These are phyloP conservation scores for Ogataea allantospora DNA, from an alignment of 805 yeast genomes.

Conservation along the genomic window DNA sequence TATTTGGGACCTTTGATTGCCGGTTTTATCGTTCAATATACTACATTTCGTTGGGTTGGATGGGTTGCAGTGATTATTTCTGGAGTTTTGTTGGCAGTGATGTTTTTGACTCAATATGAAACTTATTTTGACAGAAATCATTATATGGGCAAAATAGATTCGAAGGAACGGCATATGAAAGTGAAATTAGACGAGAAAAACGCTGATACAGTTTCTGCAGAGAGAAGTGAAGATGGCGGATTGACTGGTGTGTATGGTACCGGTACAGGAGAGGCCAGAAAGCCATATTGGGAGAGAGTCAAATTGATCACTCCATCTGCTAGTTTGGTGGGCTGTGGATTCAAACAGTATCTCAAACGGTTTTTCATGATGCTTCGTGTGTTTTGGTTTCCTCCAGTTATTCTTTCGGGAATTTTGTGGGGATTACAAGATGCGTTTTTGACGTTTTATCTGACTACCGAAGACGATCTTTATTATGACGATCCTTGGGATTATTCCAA, in stretches of 20 bases:
- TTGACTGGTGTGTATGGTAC: constrained; percentile 23
- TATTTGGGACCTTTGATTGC: constrained; percentile 78
- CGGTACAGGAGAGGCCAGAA: constrained; percentile 42
- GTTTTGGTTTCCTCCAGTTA: constrained; percentile 61
- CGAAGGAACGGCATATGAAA: constrained; percentile 11
- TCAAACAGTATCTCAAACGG: constrained; percentile 61
- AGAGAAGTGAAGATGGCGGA: constrained; percentile 1
- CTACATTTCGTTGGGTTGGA: constrained; percentile 80
- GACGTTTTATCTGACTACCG: constrained; percentile 71
- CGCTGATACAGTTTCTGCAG: constrained; percentile 8
- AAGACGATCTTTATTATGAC: constrained; percentile 63
- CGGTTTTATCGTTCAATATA: constrained; percentile 61
- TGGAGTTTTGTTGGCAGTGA: constrained; percentile 52
- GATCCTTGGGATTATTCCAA: constrained; percentile 66
- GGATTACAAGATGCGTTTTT: constrained; percentile 77
- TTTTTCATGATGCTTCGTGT: constrained; percentile 51
- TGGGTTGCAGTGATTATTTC: constrained; percentile 64
- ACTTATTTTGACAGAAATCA: constrained; percentile 60
- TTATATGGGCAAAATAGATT: constrained; percentile 38
- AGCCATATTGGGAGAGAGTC: constrained; percentile 46
- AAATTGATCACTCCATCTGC: constrained; percentile 54
- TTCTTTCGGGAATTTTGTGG: constrained; percentile 72
- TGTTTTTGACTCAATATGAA: constrained; percentile 66
- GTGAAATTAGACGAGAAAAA: constrained; percentile 1
- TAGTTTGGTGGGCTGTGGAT: constrained; percentile 60